Base-by-base conservation (phyloP, 2,329 filamentous ascomycete species). In the Fusarium nisikadoi region DNA sequence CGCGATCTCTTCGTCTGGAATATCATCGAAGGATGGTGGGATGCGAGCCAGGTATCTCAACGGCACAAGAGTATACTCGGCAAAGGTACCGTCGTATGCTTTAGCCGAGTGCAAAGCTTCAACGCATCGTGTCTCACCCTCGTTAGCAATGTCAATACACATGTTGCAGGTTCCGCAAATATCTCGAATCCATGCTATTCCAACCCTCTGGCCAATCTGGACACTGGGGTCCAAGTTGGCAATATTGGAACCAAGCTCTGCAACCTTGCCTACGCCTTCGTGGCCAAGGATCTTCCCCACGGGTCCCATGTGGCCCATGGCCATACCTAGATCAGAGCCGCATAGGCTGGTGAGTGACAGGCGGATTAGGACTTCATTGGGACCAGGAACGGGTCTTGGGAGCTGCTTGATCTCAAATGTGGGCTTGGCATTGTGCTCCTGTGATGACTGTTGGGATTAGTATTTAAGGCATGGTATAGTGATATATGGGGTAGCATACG, bases 231-330 rank as follows among this genome's bases (percentile, higher is more conserved):
- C 78, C 11, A 62, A 25, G 7, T 62, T 50, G 7, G 71, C 25
- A 7, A 83, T 77, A 38, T 79, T 77, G 35, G 77, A 75, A 3
- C 84, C 84, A 4, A 85, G 65, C 29, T 70, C 76, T 8, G 77
- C 80, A 20, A 85, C 77, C 16, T 75, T 76, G 3, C 84, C 84
- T 2, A 85, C 81, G 12, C 84, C 84, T 67, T 86, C 84, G 52
- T 86, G 84, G 8, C 84, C 84, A 0, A 83, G 76, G 4, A 83
- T 79, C 29, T 78, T 67, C 9, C 76, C 72, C 2, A 77, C 76
- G 1, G 81, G 80, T 0, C 82, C 81, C 47, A 84, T 70, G 29
- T 82, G 76, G 16, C 83, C 82, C 0, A 78, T 58, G 1, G 82
- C 83, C 55, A 84, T 78, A 20, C 75, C 76, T 20, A 80, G 71